Evolutionary conservation across 805 yeast species (phyloP), one percentile per base, ranked within the genome.

Genomic region (Kuraishia borneana): DNA sequence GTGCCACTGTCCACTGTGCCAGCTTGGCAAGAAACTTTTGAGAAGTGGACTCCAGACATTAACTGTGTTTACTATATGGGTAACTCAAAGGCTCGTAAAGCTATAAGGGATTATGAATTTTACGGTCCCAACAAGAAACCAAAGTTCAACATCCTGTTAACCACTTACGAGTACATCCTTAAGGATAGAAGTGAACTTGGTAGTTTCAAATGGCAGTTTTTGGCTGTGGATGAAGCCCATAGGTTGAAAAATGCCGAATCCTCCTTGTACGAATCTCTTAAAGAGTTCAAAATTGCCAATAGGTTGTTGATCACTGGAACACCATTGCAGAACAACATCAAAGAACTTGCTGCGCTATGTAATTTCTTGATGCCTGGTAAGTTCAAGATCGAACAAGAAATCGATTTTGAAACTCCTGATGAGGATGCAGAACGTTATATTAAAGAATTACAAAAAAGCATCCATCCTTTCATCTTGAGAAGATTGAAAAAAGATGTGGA

Each of bases 21-120:
- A 3, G 95, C 98, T 0, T 92, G 99, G 99, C 97, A 92, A 60
- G 98, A 92, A 53, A 92, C 98, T 3, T 84, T 92, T 56, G 97
- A 92, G 47, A 74, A 77, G 49, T 92, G 99, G 99, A 73, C 98
- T 0, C 97, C 98, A 2, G 97, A 88, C 51, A 65, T 92, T 39
- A 92, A 94, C 53, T 85, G 89, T 57, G 75, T 92, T 41, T 85
- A 84, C 49, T 92, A 89, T 52, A 68, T 88, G 65, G 99, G 99
- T 34, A 92, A 92, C 53, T 76, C 92, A 25, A 73, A 76, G 50
- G 77, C 97, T 2, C 76, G 98, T 50, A 71, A 73, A 44, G 75
- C 74, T 2, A 82, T 92, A 21, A 69, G 95, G 40, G 87, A 85
- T 18, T 72, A 76, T 54, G 99, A 92, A 59, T 88, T 73, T 54